Evolutionary conservation across 306 rosid genomes (phyloP), one percentile per base, ranked within the genome.

Genomic region (Begonia peltatifolia): DNA sequence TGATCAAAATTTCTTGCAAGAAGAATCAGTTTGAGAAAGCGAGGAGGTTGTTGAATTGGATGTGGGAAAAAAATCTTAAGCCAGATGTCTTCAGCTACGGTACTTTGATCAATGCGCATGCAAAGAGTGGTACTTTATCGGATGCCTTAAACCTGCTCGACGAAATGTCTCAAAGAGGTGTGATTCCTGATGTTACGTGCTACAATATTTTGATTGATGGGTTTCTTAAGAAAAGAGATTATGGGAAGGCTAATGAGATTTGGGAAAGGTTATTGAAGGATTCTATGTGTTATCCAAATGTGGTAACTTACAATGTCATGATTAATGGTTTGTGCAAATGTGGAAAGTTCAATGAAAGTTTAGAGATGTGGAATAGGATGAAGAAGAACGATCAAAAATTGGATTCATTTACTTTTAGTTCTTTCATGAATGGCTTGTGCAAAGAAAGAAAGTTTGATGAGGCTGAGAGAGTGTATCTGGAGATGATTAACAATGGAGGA

Each of bases 341-440:
- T 56, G 79, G 96, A 49, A 86, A 56, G 84, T 77, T 86, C 47
- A 14, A 58, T 61, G 83, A 83, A 73, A 44, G 88, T 71, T 76
- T 79, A 57, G 86, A 77, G 57, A 75, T 92, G 47, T 90, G 92
- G 94, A 64, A 79, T 42, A 72, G 94, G 77, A 79, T 90, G 99
- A 86, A 79, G 81, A 68, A 16, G 66, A 90, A 75, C 42, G 69
- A 71, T 2, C 60, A 88, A 61, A 66, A 42, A 43, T 59, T 50
- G 44, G 93, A 86, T 61, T 47, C 73, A 61, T 75, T 47, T 50
- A 79, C 74, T 59, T 86, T 63, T 68, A 73, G 94, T 64, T 70
- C 93, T 12, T 64, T 90, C 79, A 81, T 90, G 47, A 87, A 83
- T 42, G 88, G 94, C 41, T 70, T 90, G 82, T 73, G 84, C 50